Percentiles rank a stretch among this genome's conserved stretches.
Evolutionary conservation across 768 basidiomycete species (phyloP).

Genomic region (Saitozyma podzolica): DNA sequence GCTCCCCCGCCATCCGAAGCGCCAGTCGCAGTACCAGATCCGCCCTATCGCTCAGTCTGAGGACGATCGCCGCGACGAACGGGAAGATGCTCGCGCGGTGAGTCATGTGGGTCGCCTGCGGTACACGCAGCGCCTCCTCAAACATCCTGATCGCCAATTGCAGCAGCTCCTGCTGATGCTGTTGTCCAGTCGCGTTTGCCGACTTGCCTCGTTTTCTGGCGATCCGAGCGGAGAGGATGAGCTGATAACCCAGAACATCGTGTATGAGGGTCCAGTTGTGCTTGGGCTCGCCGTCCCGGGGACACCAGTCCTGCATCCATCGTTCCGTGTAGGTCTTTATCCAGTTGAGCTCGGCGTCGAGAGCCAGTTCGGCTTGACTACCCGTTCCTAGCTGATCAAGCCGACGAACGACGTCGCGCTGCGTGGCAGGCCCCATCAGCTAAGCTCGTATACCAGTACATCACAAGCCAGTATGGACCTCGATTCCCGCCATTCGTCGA

Average conservation of each 20-base stretch:
- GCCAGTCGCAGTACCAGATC: slow-evolving; percentile 4
- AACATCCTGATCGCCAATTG: neutral
- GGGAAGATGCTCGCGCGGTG: slow-evolving; percentile 8
- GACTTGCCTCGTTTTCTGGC: neutral
- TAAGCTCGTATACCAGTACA: too few relatives aligned
- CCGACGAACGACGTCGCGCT: neutral
- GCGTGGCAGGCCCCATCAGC: neutral
- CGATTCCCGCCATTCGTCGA: too few relatives aligned
- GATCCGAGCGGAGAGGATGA: slow-evolving; percentile 1
- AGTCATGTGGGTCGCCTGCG: slow-evolving; percentile 4
- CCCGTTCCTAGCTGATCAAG: neutral
- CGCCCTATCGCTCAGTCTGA: neutral
- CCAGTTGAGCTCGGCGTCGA: neutral
- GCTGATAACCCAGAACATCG: slow-evolving; percentile 3
- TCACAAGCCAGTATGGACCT: too few relatives aligned
- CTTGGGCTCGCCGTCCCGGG: too few relatives aligned
- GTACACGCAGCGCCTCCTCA: neutral
- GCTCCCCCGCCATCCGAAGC: neutral
- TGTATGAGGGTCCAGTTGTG: neutral
- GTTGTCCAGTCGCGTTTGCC: neutral
- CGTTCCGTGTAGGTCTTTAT: neutral
- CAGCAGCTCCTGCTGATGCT: neutral
- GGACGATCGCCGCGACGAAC: slow-evolving; percentile 1
- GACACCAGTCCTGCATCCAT: neutral
- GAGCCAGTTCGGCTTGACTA: neutral